Evolutionary conservation across 164 flowering plant genomes (phyloP), one percentile per base, ranked within the genome.

Genomic region (Protea cynaroides): DNA sequence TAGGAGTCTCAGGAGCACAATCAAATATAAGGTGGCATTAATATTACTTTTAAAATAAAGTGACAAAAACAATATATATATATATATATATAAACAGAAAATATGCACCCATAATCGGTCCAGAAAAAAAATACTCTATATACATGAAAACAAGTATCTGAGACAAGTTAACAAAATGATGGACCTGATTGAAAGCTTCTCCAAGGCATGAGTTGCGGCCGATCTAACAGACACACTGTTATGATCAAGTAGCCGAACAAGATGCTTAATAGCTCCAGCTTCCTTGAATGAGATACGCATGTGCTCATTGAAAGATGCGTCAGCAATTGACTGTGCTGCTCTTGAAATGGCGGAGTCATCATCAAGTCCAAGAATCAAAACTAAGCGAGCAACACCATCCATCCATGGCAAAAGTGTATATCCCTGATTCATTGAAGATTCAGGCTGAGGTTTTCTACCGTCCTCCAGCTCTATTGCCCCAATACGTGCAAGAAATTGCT

Each of bases 341-440:
- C 83, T 85, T 37, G 79, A 56, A 71, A 92, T 70, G 21, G 92
- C 97, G 1, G 72, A 56, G 44, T 79, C 82, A 71, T 92, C 90
- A 65, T 86, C 90, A 63, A 92, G 88, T 63, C 66, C 87, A 75
- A 92, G 89, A 73, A 92, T 88, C 65, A 92, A 77, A 72, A 88
- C 92, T 64, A 92, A 71, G 54, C 97, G 88, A 60, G 96, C 96
- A 71, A 88, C 82, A 71, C 94, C 98, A 79, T 92, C 96, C 47
- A 79, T 65, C 90, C 84, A 82, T 4, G 93, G 90, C 79, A 92
- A 71, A 66, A 92, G 72, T 15, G 96, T 84, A 37, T 70, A 66
- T n/a, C 36, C 76, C 56, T 65, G 67, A 66, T 63, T 56, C 3
- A 56, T 62, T 8, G 80, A 61, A 8, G 65, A 34, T 60, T 70